These are phyloP conservation scores for Onygenales sp. DNA, from an alignment of 2,329 filamentous ascomycete species.

Conservation along the genomic window DNA sequence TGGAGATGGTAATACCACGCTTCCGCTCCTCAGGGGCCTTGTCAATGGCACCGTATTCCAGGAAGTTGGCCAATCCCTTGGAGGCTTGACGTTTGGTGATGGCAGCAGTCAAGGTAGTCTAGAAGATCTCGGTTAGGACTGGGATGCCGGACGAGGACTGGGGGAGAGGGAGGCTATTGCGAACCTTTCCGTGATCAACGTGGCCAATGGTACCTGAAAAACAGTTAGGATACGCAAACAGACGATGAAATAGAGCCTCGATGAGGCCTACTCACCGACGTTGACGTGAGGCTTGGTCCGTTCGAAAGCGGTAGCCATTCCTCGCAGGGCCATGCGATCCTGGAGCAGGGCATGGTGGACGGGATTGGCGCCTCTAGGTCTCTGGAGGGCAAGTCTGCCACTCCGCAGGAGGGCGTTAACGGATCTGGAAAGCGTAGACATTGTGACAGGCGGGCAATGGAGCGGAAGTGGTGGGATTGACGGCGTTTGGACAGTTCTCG, in stretches of 20 bases:
- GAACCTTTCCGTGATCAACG: conserved; percentile 98
- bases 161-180: conserved; percentile 8
- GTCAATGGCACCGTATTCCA: conserved; percentile 96
- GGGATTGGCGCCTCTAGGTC: conserved; percentile 61
- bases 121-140: conserved; percentile 14
- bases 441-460: conserved; percentile 42
- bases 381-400: conserved; percentile 63
- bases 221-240: conserved; percentile 1
- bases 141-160: conserved; percentile 5
- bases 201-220: conserved; percentile 82
- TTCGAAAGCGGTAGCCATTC: conserved; percentile 61
- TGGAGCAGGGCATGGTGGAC: conserved; percentile 51
- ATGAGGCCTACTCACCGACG: conserved; percentile 56
- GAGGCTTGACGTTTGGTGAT: conserved; percentile 97
- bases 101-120: conserved; percentile 96
- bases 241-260: background rate
- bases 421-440: conserved; percentile 73
- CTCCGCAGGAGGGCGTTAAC: conserved; percentile 73
- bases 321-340: conserved; percentile 39
- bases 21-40: conserved; percentile 99
- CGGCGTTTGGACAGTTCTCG: background rate
- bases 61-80: conserved; percentile 87
- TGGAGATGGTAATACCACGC: conserved; percentile 99
- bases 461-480: conserved; percentile 12
- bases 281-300: conserved; percentile 96